phyloP scores from a whole-genome alignment of 1,284 basidiomycete species.

The Caloboletus inedulis region DNA sequence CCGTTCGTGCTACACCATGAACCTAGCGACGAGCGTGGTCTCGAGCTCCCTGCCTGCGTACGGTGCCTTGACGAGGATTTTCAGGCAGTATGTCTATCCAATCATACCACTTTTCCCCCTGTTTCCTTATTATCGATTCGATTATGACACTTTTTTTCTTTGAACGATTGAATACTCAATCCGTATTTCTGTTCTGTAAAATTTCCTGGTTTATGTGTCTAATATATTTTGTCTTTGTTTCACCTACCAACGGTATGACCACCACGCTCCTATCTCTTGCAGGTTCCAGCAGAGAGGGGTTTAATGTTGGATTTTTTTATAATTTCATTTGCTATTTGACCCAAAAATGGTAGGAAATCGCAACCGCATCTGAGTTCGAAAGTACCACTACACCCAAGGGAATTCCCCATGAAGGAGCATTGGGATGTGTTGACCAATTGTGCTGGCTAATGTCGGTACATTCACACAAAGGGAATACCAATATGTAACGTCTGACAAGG shows the following conservation, averaged over 20 bases:
- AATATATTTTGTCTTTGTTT: conserved; percentile 5
- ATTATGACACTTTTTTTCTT: conserved; percentile 5
- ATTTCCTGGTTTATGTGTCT: conserved; percentile 14
- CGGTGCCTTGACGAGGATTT: conserved; percentile 33
- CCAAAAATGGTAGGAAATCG: background rate
- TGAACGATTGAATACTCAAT: conserved; percentile 20
- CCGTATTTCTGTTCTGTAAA: conserved; percentile 2
- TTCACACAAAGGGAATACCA: no score
- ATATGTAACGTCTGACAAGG: no score
- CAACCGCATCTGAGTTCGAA: no score
- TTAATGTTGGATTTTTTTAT: no score
- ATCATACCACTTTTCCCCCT: conserved; percentile 7
- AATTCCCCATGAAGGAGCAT: no score
- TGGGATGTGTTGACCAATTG: no score
- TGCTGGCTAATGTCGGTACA: no score
- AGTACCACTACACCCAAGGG: no score
- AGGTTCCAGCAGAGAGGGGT: background rate
- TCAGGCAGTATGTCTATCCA: conserved; percentile 26
- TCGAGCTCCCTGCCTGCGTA: conserved; percentile 36
- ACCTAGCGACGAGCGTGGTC: conserved; percentile 62
- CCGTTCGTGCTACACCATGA: conserved; percentile 45
- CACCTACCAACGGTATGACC: background rate
- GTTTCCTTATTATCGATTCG: conserved; percentile 2
- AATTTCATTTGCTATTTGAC: no score
- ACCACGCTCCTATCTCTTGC: background rate